Evolutionary conservation across 1,284 basidiomycete genomes (phyloP).

Genomic region (Cryptococcus depauperatus): DNA sequence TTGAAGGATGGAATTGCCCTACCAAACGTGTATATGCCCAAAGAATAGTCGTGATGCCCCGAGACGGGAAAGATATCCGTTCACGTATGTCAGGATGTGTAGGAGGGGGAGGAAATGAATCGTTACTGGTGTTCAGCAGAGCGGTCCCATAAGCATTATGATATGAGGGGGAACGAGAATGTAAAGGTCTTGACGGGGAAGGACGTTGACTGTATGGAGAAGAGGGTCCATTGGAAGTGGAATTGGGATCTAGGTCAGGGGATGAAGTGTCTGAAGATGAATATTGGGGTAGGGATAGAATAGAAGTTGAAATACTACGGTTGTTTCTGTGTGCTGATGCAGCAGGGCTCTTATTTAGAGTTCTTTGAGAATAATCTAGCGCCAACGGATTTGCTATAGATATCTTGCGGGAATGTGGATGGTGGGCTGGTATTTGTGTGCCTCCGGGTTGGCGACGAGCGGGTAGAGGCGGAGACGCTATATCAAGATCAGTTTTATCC

Average conservation of each 20-base stretch:
- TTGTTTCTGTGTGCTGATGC: neutral
- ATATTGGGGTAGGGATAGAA: neutral
- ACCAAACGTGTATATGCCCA: conserved; percentile 43
- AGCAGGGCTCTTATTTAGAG: conserved; percentile 7
- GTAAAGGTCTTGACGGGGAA: conserved; percentile 1
- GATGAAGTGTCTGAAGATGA: conserved; percentile 3
- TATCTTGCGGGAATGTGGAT: conserved; percentile 41
- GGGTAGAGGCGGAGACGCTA: conserved; percentile 30
- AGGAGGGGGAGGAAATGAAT: conserved; percentile 16
- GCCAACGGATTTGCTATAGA: conserved; percentile 22
- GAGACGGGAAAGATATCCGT: conserved; percentile 14
- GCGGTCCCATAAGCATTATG: conserved; percentile 31
- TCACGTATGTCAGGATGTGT: conserved; percentile 25
- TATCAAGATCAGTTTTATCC: conserved; percentile 1
- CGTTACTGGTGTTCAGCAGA: conserved; percentile 7
- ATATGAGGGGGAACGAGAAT: conserved; percentile 26
- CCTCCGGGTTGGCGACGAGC: conserved; percentile 15
- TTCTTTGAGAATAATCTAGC: conserved; percentile 10
- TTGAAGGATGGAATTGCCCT: conserved; percentile 42
- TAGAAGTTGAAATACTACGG: no score
- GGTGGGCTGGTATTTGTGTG: conserved; percentile 26
- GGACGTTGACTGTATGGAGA: neutral
- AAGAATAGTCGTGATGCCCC: conserved; percentile 34
- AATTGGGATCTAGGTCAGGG: neutral
- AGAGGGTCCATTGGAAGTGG: no score